Conservation (phyloP, 495 filamentous ascomycete species). For the Neurospora sp. region DNA sequence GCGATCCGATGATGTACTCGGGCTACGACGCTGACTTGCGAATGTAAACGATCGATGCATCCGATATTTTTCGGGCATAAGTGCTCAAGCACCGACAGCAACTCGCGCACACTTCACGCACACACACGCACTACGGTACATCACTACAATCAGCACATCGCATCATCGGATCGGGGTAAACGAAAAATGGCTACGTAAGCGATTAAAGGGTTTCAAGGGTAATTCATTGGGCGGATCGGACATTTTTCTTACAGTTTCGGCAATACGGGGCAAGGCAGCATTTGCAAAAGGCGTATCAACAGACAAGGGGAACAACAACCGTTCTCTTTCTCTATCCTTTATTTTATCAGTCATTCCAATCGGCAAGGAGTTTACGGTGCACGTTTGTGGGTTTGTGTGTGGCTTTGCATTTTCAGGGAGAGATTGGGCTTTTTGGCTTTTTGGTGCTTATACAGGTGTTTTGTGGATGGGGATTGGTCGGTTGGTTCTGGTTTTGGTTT, state of each 20-base stretch:
- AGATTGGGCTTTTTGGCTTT: neutral
- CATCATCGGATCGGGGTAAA: neutral
- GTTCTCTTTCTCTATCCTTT: neutral
- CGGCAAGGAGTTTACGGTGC: neutral
- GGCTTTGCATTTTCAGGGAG: neutral
- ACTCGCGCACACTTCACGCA: neutral
- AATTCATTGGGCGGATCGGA: neutral
- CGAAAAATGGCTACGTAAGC: neutral
- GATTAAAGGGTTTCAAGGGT: neutral
- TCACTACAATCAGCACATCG: neutral
- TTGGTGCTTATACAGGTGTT: neutral
- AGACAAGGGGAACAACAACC: neutral
- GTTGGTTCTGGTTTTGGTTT: neutral
- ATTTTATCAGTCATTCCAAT: neutral
- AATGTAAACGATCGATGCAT: neutral
- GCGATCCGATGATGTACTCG: constrained; percentile 35
- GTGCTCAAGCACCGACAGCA: neutral
- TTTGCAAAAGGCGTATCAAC: neutral
- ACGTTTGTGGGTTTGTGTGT: neutral
- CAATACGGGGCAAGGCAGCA: neutral
- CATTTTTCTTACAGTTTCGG: neutral
- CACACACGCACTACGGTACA: neutral
- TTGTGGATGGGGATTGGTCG: neutral
- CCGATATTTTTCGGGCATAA: neutral
- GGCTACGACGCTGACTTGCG: neutral